Conservation (phyloP, 495 filamentous ascomycete genomes). For the Penicillium roqueforti region DNA sequence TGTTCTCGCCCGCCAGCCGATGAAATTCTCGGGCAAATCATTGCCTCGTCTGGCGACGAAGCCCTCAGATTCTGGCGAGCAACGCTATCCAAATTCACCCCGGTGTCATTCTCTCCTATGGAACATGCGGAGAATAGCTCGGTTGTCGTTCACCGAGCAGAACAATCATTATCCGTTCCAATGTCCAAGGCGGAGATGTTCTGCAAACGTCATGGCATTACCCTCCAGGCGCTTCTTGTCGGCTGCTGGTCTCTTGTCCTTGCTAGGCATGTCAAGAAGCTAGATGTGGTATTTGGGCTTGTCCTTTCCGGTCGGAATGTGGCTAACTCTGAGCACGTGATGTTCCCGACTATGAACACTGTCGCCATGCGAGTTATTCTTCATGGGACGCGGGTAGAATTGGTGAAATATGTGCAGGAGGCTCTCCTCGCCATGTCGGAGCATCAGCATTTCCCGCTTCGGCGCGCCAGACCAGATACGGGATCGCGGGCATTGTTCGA, state of each 20-base stretch:
- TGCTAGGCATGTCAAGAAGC: slow-evolving; percentile 52
- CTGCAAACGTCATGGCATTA: slow-evolving; percentile 58
- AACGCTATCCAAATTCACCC: slow-evolving; percentile 27
- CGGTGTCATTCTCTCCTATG: slow-evolving; percentile 16
- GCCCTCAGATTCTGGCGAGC: slow-evolving; percentile 38
- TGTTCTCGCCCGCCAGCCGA: slow-evolving; percentile 23
- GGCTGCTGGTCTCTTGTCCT: slow-evolving; percentile 64
- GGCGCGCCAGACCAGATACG: slow-evolving; percentile 26
- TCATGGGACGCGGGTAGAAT: slow-evolving; percentile 38
- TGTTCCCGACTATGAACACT: slow-evolving; percentile 91
- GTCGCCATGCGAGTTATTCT: slow-evolving; percentile 53
- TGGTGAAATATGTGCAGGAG: slow-evolving; percentile 46
- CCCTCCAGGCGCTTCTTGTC: slow-evolving; percentile 71
- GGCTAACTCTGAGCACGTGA: slow-evolving; percentile 60
- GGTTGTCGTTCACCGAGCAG: slow-evolving; percentile 25
- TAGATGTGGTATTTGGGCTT: slow-evolving; percentile 75
- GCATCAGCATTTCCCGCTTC: slow-evolving; percentile 45
- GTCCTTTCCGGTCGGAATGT: slow-evolving; percentile 63
- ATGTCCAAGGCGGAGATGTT: slow-evolving; percentile 40
- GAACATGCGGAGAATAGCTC: slow-evolving; percentile 23
- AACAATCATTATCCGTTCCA: slow-evolving; percentile 29
- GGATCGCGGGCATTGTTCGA: slow-evolving; percentile 59
- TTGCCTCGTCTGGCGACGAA: slow-evolving; percentile 22
- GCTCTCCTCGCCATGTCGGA: slow-evolving; percentile 63
- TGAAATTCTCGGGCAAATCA: slow-evolving; percentile 28